phyloP scores from a whole-genome alignment of 1,284 basidiomycete genomes.

The Leccinum pachyderme region DNA sequence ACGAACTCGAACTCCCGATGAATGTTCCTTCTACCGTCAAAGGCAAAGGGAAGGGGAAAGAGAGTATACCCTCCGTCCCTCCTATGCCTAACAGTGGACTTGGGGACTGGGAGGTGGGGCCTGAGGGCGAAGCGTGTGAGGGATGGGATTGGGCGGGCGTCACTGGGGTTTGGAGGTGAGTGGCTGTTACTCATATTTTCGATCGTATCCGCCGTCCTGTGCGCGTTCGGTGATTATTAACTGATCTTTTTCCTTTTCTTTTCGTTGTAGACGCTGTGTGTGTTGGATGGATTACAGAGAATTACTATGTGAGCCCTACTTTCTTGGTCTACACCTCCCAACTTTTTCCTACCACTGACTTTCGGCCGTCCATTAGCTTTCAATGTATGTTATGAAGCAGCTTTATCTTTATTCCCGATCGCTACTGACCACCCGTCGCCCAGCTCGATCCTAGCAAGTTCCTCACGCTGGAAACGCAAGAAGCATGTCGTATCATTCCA shows the following conservation, averaged over 20 bases:
- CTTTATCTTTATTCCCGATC: not conserved
- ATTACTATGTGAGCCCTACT: conserved; percentile 42
- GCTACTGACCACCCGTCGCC: not conserved
- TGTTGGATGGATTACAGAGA: conserved; percentile 61
- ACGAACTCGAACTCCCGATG: conserved; percentile 14
- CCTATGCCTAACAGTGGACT: not conserved
- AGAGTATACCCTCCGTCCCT: not conserved
- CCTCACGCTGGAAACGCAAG: conserved; percentile 35
- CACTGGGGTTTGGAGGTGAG: conserved; percentile 52
- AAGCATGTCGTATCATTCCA: conserved; percentile 54
- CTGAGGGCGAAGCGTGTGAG: conserved; percentile 27
- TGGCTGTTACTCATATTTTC: no score
- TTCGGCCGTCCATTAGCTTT: conserved; percentile 14
- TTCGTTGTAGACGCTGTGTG: conserved; percentile 44
- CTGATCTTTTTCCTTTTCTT: conserved; percentile 10
- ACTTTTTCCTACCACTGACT: not conserved
- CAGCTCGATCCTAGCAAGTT: conserved; percentile 30
- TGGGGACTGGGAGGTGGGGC: conserved; percentile 17
- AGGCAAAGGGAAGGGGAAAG: conserved; percentile 11
- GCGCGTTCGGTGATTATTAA: not conserved
- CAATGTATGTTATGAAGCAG: conserved; percentile 17
- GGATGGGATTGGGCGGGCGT: conserved; percentile 63
- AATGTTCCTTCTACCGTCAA: not conserved
- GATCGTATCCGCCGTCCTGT: no score
- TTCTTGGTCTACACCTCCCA: not conserved